Evolutionary conservation across 345 rosid genomes (phyloP).

Genomic region (Mangifera indica): DNA sequence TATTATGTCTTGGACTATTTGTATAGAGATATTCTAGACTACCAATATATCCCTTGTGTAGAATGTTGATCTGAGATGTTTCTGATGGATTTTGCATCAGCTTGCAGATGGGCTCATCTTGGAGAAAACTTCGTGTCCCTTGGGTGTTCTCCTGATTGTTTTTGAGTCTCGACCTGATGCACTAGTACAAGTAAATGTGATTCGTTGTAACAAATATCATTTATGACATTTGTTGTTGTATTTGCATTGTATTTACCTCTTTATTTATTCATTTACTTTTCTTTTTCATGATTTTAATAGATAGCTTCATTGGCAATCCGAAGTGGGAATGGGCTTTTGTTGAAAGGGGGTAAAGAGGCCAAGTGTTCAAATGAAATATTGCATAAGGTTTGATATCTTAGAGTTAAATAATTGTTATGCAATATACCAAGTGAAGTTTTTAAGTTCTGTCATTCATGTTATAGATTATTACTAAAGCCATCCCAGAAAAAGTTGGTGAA

Average conservation of each 20-base stretch:
- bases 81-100: constrained; percentile 42
- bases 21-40: neutral
- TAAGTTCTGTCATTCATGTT: constrained; percentile 14
- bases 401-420: neutral
- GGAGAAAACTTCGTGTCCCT: constrained; percentile 94
- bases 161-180: constrained; percentile 99
- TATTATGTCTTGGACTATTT: neutral
- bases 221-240: neutral
- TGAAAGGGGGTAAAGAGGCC: constrained; percentile 99
- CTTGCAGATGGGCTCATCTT: constrained; percentile 88
- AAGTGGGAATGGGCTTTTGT: constrained; percentile 91
- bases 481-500: constrained; percentile 76
- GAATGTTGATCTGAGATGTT: constrained; percentile 15
- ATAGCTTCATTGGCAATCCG: constrained; percentile 94
- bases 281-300: constrained; percentile 41
- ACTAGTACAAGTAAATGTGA: constrained; percentile 73
- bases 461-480: constrained; percentile 87
- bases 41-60: neutral
- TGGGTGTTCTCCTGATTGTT: constrained; percentile 94
- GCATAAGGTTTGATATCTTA: constrained; percentile 63
- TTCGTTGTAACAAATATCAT: neutral
- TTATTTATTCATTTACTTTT: constrained; percentile 16
- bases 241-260: neutral
- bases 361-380: constrained; percentile 84
- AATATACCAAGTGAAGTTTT: constrained; percentile 8